Conservation (phyloP, 805 yeast genomes). For the Blastobotrys mokoenaii region DNA sequence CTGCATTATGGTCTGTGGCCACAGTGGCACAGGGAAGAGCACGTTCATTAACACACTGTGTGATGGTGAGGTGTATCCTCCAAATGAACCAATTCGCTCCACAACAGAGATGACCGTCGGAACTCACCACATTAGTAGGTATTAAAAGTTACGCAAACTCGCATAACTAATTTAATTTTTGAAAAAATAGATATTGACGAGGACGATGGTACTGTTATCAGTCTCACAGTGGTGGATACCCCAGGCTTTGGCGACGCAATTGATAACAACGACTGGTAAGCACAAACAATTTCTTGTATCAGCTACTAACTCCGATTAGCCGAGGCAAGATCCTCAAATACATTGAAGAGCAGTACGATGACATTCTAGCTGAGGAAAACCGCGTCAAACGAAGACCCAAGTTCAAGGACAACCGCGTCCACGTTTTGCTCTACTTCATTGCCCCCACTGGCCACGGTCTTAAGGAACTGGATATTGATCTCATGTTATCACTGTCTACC, state of each 20-base stretch:
- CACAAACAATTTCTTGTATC: no score
- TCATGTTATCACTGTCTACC: conserved; percentile 69
- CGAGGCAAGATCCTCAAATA: conserved; percentile 42
- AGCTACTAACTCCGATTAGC: background rate
- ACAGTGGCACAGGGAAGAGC: conserved; percentile 66
- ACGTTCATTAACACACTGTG: conserved; percentile 67
- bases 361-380: conserved; percentile 72
- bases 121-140: conserved; percentile 4
- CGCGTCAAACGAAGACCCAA: conserved; percentile 80
- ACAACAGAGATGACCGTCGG: conserved; percentile 16
- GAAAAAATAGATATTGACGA: conserved; percentile 43
- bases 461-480: conserved; percentile 66
- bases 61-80: conserved; percentile 24
- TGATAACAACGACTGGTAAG: conserved; percentile 44
- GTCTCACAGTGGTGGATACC: conserved; percentile 54
- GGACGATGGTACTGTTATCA: conserved; percentile 43
- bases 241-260: conserved; percentile 75
- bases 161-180: no score
- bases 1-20: conserved; percentile 56
- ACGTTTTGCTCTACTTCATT: conserved; percentile 72
- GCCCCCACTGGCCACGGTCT: conserved; percentile 43
- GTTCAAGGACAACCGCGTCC: conserved; percentile 66
- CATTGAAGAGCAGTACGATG: conserved; percentile 62
- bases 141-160: no score
- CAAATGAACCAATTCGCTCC: conserved; percentile 9